phyloP scores from a whole-genome alignment of 345 rosid genomes.

The Anacardium occidentale region DNA sequence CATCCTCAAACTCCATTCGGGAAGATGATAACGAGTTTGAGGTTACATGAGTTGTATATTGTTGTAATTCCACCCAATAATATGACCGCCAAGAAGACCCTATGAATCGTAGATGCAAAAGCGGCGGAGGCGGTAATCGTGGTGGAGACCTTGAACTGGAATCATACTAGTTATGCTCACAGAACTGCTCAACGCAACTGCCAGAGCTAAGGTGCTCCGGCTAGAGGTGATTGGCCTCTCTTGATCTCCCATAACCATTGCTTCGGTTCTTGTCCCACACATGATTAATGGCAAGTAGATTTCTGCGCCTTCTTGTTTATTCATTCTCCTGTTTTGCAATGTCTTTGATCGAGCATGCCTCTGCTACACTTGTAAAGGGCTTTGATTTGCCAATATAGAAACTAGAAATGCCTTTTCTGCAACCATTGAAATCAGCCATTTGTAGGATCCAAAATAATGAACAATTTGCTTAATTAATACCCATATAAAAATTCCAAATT shows the following conservation, averaged over 20 bases:
- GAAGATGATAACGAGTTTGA: neutral
- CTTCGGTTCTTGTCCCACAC: slow-evolving; percentile 58
- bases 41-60: slow-evolving; percentile 27
- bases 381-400: slow-evolving; percentile 83
- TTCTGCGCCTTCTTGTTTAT: slow-evolving; percentile 50
- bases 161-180: slow-evolving; percentile 56
- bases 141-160: slow-evolving; percentile 49
- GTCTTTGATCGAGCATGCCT: slow-evolving; percentile 53
- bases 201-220: slow-evolving; percentile 66
- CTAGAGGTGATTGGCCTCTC: slow-evolving; percentile 59
- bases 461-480: neutral
- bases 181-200: slow-evolving; percentile 59
- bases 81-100: slow-evolving; percentile 55
- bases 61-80: slow-evolving; percentile 61
- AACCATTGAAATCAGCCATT: slow-evolving; percentile 11
- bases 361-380: slow-evolving; percentile 62
- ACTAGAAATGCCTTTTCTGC: slow-evolving; percentile 80
- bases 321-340: slow-evolving; percentile 76
- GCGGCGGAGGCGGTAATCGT: slow-evolving; percentile 80
- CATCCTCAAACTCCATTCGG: no score
- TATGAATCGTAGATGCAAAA: slow-evolving; percentile 28
- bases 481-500: neutral
- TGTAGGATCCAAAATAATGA: no score
- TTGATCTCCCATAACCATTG: slow-evolving; percentile 53
- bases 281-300: slow-evolving; percentile 55